Conservation (phyloP, 2,329 filamentous ascomycete species). For the Pseudogymnoascus sp. region DNA sequence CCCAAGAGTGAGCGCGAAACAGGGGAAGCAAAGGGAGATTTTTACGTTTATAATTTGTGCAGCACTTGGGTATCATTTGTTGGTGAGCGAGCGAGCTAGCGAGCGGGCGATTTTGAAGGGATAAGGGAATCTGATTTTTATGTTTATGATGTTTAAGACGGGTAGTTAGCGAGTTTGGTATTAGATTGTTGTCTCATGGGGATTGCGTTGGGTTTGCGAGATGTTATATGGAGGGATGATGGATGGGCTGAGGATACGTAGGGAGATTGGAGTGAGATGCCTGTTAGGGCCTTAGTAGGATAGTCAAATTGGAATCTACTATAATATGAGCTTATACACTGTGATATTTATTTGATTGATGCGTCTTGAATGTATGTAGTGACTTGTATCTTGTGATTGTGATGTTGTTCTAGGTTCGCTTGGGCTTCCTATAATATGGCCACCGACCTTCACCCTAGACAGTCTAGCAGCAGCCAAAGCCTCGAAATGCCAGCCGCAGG, state of each 20-base stretch:
- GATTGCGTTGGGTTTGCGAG: not conserved
- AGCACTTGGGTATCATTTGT: not conserved
- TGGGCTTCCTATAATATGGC: not conserved
- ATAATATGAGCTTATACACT: not conserved
- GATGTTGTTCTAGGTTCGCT: not conserved
- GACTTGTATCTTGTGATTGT: not conserved
- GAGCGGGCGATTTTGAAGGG: not conserved
- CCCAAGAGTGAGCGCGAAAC: not conserved
- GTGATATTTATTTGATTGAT: not conserved
- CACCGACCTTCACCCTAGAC: not conserved
- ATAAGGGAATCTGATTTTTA: not conserved
- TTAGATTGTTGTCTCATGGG: not conserved
- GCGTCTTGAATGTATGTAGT: not conserved
- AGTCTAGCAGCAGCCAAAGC: not conserved
- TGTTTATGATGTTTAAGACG: constrained; percentile 2
- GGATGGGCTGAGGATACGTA: not conserved
- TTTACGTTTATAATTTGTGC: not conserved
- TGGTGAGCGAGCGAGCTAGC: not conserved
- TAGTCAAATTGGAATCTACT: not conserved
- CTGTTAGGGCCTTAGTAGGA: not conserved
- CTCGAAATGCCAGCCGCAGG: not conserved
- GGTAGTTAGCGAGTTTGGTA: not conserved
- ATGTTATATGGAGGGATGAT: not conserved
- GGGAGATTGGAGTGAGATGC: not conserved
- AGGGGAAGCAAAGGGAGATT: not conserved